phyloP scores from a whole-genome alignment of 345 rosid genomes.

The Bruguiera gymnorhiza region DNA sequence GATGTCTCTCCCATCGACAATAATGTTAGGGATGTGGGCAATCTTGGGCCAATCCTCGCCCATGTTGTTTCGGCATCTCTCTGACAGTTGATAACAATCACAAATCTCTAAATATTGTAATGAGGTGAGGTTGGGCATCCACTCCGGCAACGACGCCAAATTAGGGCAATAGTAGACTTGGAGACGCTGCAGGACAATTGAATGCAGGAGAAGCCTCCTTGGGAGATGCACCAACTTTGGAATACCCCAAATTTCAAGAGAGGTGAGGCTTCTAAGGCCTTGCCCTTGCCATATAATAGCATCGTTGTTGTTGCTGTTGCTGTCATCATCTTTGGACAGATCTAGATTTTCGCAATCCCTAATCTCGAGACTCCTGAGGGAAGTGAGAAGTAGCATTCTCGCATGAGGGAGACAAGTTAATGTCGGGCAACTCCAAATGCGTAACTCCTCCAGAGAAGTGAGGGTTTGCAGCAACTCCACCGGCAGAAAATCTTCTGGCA shows the following conservation, averaged over 20 bases:
- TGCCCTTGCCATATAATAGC: not conserved
- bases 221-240: conserved; percentile 10
- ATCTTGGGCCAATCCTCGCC: conserved; percentile 15
- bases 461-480: no score
- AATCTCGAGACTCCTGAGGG: no score
- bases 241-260: fast-evolving
- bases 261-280: conserved; percentile 11
- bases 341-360: no score
- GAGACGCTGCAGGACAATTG: not conserved
- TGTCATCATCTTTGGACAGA: no score
- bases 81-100: not conserved
- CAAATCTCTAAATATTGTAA: not conserved
- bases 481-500: no score
- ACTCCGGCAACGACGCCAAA: conserved; percentile 9
- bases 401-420: no score
- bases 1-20: no score
- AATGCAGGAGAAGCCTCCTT: conserved; percentile 1
- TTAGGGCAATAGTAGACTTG: not conserved
- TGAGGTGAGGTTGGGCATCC: conserved; percentile 15
- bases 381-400: no score
- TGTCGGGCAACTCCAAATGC: no score
- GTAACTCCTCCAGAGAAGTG: no score
- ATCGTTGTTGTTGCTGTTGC: not conserved
- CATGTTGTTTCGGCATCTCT: not conserved
- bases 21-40: conserved; percentile 8